phyloP scores from a whole-genome alignment of 169 alveolate species.

The Plasmodium vivax region DNA sequence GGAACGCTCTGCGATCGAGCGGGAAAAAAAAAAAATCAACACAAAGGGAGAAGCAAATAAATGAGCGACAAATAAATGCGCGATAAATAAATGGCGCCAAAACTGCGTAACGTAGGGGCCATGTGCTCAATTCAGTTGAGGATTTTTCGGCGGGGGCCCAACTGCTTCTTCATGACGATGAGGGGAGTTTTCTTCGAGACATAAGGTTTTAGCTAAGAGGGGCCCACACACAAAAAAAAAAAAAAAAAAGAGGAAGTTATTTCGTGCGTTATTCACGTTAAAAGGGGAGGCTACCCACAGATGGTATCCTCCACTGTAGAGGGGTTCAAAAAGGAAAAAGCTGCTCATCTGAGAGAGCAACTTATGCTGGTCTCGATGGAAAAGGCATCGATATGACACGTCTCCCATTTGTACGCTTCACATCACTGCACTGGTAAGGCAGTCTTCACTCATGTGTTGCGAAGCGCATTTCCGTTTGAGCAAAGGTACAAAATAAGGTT shows the following conservation, averaged over 20 bases:
- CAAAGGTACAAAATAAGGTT: not conserved
- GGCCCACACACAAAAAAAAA: not conserved
- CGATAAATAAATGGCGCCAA: not conserved
- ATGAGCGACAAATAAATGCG: too few relatives aligned
- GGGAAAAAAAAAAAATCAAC: not conserved
- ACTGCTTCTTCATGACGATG: slow-evolving; percentile 63
- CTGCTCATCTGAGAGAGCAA: not conserved
- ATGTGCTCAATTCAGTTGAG: slow-evolving; percentile 2
- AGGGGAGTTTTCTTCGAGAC: slow-evolving; percentile 83
- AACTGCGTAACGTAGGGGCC: not conserved
- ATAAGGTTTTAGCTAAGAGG: slow-evolving; percentile 81
- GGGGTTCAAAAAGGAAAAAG: not conserved
- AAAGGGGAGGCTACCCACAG: not conserved
- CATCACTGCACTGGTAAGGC: not conserved
- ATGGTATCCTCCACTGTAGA: not conserved
- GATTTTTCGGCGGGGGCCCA: slow-evolving; percentile 53
- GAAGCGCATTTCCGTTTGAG: not conserved
- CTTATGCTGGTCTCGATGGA: not conserved
- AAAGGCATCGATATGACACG: not conserved
- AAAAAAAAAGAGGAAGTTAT: not conserved
- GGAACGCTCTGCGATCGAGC: not conserved
- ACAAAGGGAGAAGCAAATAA: not conserved
- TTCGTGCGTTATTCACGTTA: not conserved
- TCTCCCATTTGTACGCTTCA: not conserved
- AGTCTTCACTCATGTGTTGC: not conserved